Evolutionary conservation across 2,329 filamentous ascomycete genomes (phyloP), one percentile per base, ranked within the genome.

Genomic region (Botrytis aclada): DNA sequence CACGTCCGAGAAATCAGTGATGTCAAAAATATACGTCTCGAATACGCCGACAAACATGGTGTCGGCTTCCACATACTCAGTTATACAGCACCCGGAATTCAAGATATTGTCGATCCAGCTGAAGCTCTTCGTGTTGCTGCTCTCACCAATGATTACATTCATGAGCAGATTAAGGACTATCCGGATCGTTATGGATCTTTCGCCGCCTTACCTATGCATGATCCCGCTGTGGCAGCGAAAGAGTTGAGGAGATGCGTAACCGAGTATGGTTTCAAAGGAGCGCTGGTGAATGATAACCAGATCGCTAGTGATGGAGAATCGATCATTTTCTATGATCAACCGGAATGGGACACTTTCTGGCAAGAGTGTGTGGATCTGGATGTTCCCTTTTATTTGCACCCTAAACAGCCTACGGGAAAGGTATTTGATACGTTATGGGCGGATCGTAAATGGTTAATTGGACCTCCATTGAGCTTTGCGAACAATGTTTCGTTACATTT

Each of bases 371-470:
- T 83, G 1, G 86, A 90, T 61, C 85, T 92, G 0, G 87, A 90
- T 72, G 88, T 90, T 0, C 89, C 89, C 0, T 84, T 92, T 66
- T 92, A 91, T 77, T 83, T 92, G 1, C 89, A 92, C 79, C 89
- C 81, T 80, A 54, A 86, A 65, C 85, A 86, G 75, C 87, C 89
- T 1, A 87, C 86, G 0, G 88, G 88, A 10, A 84, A 83, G 29
- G 84, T 89, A 71, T 83, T 87, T 76, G 86, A 90, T 7, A 87
- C 87, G 77, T 84, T 89, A 10, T 90, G 86, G 84, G 85, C 85
- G 1, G 83, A 89, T 76, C 84, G 88, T 34, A 86, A 86, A 78
- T 90, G 85, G 84, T 85, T 90, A 41, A 81, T 90, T 62, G 89
- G 89, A 0, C 87, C 88, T 1, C 87, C 88, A 0, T 83, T 89